phyloP scores from a whole-genome alignment of 2,329 filamentous ascomycete genomes.

The Aspergillus sp. region DNA sequence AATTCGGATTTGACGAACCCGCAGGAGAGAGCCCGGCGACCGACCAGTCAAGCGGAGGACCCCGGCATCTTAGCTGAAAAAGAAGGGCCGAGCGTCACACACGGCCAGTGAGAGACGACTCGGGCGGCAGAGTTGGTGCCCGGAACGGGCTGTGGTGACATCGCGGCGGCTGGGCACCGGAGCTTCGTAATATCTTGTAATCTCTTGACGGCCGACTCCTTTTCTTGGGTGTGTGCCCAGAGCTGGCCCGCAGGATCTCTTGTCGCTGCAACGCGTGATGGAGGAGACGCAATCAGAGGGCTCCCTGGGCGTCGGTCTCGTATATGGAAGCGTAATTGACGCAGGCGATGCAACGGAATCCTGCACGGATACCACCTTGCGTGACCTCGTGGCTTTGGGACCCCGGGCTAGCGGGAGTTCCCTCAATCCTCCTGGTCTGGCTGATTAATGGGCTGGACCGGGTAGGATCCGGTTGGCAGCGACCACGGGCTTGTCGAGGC shows the following conservation, averaged over 20 bases:
- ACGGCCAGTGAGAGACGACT: no score
- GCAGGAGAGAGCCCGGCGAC: no score
- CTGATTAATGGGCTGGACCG: no score
- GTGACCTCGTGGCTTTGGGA: conserved; percentile 4
- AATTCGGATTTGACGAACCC: no score
- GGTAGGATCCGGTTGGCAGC: no score
- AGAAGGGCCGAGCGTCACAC: no score
- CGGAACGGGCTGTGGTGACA: conserved; percentile 5
- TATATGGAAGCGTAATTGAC: neutral
- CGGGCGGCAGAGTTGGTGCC: neutral
- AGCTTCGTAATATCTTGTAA: neutral
- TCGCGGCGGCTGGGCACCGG: conserved; percentile 1
- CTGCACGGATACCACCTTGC: conserved; percentile 3
- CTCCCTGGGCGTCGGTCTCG: neutral
- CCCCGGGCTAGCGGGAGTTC: conserved; percentile 1
- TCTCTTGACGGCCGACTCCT: neutral
- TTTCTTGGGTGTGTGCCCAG: neutral
- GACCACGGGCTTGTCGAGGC: no score
- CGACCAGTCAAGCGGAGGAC: no score
- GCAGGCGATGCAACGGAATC: neutral
- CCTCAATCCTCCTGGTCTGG: no score
- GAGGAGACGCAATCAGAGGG: no score
- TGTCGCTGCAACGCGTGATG: neutral
- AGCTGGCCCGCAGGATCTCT: no score
- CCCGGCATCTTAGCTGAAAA: no score